Base-by-base conservation (phyloP, 1,284 basidiomycete genomes). In the Ceratobasidium sp. region DNA sequence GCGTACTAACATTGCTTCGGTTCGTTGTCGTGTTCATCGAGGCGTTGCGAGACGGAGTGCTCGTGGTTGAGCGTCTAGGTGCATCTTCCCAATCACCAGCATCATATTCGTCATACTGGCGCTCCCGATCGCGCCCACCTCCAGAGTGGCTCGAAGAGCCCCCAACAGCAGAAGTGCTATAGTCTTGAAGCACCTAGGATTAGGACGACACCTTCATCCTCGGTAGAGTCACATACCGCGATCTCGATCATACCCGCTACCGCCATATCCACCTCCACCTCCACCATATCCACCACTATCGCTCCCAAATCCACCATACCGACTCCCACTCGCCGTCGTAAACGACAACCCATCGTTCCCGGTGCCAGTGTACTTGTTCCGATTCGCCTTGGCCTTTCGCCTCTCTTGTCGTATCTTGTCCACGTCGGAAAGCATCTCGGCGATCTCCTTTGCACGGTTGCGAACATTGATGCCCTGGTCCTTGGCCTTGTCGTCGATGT, bases 381-480 rank as follows among this genome's bases (percentile, higher is more conserved):
- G 93, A 86, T 98, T 98, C n/a, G 86, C 82, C 82, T 97, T 97
- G 34, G 97, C 98, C 85, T 97, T 98, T 57, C 96, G 89, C 57
- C 97, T 90, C 84, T 99, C 98, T 2, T 84, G 80, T 64, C 97
- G 91, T 78, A 99, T 97, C 80, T 90, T 90, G 49, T 99, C 97
- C 5, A 99, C 92, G 82, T 99, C 97, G 0, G 90, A 88, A 0
- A 99, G 88, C 0, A 99, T 87, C 67, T 96, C 92, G 13, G 94
- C 94, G 17, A 99, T 88, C 84, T 99, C 97, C 76, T 92, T 93
- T 25, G 98, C 91, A 32, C 97, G 92, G 83, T 98, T 98, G 66
- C 97, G 94, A 65, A 99, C 97, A 81, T 99, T 99, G 81, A 98
- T 90, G n/a, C 97, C 97, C 84, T 99, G 96, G 82, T 99, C 98